Evolutionary conservation across 2,329 filamentous ascomycete species (phyloP), one percentile per base, ranked within the genome.

Genomic region (Paecilomyces fulvus): DNA sequence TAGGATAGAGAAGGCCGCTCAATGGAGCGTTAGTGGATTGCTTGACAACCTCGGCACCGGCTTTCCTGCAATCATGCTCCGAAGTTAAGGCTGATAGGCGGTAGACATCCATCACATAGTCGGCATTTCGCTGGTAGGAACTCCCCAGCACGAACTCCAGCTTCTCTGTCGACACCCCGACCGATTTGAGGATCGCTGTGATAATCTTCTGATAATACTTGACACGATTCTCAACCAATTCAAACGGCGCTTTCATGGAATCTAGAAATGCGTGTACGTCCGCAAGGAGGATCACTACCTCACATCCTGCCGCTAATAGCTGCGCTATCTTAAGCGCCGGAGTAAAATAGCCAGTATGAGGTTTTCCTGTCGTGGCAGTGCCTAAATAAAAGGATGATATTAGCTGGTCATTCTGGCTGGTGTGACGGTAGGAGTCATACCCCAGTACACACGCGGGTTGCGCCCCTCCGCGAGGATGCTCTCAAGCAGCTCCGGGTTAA

Each of bases 1-100:
- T 79, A 0, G 90, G 89, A 78, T 95, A 95, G 59, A 92, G 81
- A 11, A 92, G 79, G 1, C 89, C 89, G 56, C 82, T 84, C 55
- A 95, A 71, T 2, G 87, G 83, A 9, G 87, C 83, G 66, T 92
- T 91, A 56, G 83, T 82, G 3, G 87, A 85, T 77, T 97, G 91
- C 80, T 97, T 97, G 62, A 99, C 92, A 7, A 97, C 84, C 74
- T 97, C 94, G 1, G 90, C 89, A 43, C 92, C 92, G 0, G 92
- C 92, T 74, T 90, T 94, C 74, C 91, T 90, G 14, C 91, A 90
- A 67, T 94, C 86, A 68, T 92, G 85, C 74, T 91, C 85, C 12
- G 86, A 86, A 4, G 88, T 83, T 54, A 89, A 74, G 3, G 83
- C 83, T 50, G 81, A 82, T 61, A 97, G 71, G 68, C 88, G 85